Base-by-base conservation (phyloP, 805 yeast genomes). In the Metschnikowia shivogae region DNA sequence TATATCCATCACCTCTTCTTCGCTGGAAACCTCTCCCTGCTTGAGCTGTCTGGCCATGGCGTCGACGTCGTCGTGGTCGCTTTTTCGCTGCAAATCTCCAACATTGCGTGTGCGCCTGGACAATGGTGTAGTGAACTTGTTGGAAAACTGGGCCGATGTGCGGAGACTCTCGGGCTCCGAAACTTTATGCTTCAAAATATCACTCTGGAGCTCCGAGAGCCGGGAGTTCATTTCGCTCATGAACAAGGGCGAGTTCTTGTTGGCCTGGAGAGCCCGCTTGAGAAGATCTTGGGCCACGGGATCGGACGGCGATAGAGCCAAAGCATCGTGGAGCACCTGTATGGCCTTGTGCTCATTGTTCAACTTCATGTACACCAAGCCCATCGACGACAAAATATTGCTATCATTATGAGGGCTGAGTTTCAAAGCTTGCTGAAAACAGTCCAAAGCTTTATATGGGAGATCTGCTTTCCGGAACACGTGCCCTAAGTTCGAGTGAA, bases 401-500 rank as follows among this genome's bases (percentile, higher is more conserved):
- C 74, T 63, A 35, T 87, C 75, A 61, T 89, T 93, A 44, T 77
- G 78, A 34, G 81, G 81, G 27, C 88, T 76, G 12, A 84, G 70
- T 51, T 79, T 81, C 29, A 86, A 63, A 3, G 93, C 96, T 53
- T 82, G 82, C 47, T 80, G 80, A 62, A 93, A 92, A 58, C 86
- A 85, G 37, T 72, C 76, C 34, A 89, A 70, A 0, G 97, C 85
- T 58, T 81, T 80, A 38, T 80, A 79, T 45, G 73, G 78, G 41
- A 76, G 72, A 39, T 80, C 81, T 42, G 81, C 62, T 43, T 86
- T 73, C 49, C 97, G 70, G 61, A 85, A 89, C 4, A 90, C 95
- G 62, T 90, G 97, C 0, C 96, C 97, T 47, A 90, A 69, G 62
- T 90, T 90, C 20, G 88, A 77, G 61, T 87, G 88, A 24, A 93